These are phyloP conservation scores for Skeletonema costatum DNA, from an alignment of 108 stramenopile species.

Conservation along the genomic window DNA sequence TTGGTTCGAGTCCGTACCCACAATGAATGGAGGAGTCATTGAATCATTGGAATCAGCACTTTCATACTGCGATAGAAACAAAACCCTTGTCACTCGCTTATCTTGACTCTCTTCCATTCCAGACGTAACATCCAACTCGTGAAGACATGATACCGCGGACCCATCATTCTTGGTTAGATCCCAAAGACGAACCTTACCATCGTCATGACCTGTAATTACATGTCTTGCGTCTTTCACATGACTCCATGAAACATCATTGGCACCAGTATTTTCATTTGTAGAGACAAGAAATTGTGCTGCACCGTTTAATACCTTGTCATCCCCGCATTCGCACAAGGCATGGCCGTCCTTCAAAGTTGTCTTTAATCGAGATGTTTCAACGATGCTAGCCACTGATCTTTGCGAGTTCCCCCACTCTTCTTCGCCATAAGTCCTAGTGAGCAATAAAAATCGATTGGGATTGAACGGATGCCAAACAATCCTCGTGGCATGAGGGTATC, in stretches of 20 bases:
- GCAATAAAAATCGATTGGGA: constrained; percentile 68
- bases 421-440: constrained; percentile 1
- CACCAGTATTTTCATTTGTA: background rate
- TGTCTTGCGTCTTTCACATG: constrained; percentile 50
- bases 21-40: constrained; percentile 74
- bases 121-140: constrained; percentile 4
- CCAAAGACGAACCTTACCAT: constrained; percentile 73
- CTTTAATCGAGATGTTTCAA: constrained; percentile 66
- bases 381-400: constrained; percentile 60
- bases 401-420: background rate
- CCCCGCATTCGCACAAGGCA: constrained; percentile 38
- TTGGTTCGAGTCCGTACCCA: constrained; percentile 58
- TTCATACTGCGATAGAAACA: constrained; percentile 69
- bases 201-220: constrained; percentile 64
- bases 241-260: constrained; percentile 74
- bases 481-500: constrained; percentile 13
- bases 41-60: constrained; percentile 9
- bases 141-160: background rate
- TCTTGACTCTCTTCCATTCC: background rate
- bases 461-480: constrained; percentile 87
- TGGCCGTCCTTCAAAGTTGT: constrained; percentile 23
- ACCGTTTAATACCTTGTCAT: constrained; percentile 48
- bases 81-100: constrained; percentile 23
- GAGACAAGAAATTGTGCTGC: constrained; percentile 38
- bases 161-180: constrained; percentile 43